phyloP scores from a whole-genome alignment of 2,329 filamentous ascomycete genomes.

The Rhinocladiella similis region DNA sequence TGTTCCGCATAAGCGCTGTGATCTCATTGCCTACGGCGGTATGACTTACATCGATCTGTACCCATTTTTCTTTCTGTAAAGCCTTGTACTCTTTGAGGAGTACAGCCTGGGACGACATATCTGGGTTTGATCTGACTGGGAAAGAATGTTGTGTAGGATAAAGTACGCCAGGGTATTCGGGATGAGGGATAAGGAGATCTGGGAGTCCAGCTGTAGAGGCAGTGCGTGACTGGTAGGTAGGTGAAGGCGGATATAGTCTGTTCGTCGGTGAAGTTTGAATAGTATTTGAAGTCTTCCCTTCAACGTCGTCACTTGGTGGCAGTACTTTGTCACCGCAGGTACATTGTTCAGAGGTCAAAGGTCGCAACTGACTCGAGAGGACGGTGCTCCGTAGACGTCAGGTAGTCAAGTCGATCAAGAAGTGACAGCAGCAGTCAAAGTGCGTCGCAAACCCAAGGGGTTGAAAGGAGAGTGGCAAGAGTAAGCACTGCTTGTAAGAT shows the following conservation, averaged over 20 bases:
- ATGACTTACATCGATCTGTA: slow-evolving; percentile 73
- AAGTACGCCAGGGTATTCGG: neutral
- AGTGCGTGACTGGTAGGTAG: neutral
- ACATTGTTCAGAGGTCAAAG: neutral
- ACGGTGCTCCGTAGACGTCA: neutral
- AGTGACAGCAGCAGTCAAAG: neutral
- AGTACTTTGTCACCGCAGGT: neutral
- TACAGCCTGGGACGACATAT: slow-evolving; percentile 68
- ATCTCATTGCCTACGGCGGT: neutral
- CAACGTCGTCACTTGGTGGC: neutral
- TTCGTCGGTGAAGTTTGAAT: neutral
- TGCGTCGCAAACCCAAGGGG: neutral
- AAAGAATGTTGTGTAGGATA: too few species aligned
- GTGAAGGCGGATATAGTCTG: neutral
- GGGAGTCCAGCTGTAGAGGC: neutral
- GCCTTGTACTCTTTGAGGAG: slow-evolving; percentile 85
- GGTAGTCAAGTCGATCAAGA: neutral
- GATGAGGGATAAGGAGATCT: neutral
- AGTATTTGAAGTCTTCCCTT: neutral
- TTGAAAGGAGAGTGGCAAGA: neutral
- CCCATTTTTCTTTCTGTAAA: slow-evolving; percentile 88
- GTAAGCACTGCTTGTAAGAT: neutral
- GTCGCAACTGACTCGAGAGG: neutral
- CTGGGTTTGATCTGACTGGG: slow-evolving; percentile 4
- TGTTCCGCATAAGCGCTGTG: slow-evolving; percentile 38